Evolutionary conservation across 2,329 filamentous ascomycete species (phyloP).

Genomic region (Paracamarosporium sp.): DNA sequence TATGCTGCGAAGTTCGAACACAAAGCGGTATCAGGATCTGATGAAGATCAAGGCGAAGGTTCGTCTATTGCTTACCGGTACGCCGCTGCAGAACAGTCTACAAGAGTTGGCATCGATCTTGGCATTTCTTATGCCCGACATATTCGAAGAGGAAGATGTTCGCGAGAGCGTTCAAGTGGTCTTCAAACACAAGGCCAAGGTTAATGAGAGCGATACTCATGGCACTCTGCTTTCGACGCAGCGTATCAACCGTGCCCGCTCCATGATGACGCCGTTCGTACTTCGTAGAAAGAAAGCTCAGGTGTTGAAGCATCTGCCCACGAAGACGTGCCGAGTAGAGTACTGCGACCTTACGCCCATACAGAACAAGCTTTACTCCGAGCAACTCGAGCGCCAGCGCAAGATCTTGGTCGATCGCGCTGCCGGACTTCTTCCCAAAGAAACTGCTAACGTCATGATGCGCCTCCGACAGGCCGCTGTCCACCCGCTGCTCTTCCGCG

Average conservation of each 20-base stretch:
- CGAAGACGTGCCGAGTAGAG: constrained; percentile 78
- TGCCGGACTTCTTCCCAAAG: constrained; percentile 61
- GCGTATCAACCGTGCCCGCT: constrained; percentile 83
- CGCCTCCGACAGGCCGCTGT: constrained; percentile 91
- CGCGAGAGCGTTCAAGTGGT: constrained; percentile 83
- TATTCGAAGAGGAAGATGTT: constrained; percentile 72
- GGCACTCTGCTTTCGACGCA: constrained; percentile 85
- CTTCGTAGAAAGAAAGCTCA: constrained; percentile 92
- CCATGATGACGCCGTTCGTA: constrained; percentile 95
- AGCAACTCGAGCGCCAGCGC: constrained; percentile 68
- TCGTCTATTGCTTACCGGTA: constrained; percentile 86
- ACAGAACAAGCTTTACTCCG: constrained; percentile 77
- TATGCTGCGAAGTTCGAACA: constrained; percentile 86
- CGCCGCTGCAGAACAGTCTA: constrained; percentile 92
- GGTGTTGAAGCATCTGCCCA: constrained; percentile 81
- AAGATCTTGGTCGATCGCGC: constrained; percentile 67
- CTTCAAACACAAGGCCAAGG: constrained; percentile 90
- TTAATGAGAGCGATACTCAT: constrained; percentile 72
- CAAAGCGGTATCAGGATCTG: constrained; percentile 80
- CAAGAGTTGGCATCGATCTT: constrained; percentile 89
- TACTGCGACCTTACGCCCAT: constrained; percentile 78
- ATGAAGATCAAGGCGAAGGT: constrained; percentile 80
- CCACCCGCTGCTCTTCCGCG: constrained; percentile 86
- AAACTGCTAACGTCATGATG: constrained; percentile 71
- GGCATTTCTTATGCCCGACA: constrained; percentile 87